These are phyloP conservation scores for Aspergillus biplanus DNA, from an alignment of 495 filamentous ascomycete genomes.

Conservation along the genomic window DNA sequence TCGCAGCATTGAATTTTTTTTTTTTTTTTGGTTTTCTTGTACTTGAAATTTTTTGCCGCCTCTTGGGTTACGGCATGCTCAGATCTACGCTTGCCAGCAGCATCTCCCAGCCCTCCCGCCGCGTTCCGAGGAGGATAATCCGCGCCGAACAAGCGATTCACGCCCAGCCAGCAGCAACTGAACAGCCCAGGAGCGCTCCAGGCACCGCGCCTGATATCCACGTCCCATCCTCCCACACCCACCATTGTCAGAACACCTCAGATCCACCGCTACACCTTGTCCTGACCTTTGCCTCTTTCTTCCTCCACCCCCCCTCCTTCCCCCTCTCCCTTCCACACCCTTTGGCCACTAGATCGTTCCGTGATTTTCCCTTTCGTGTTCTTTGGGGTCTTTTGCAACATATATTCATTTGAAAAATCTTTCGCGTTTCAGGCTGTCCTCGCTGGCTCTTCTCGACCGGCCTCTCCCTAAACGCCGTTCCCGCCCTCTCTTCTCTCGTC, in stretches of 20 bases:
- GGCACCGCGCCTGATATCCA: conserved; percentile 35
- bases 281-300: conserved; percentile 29
- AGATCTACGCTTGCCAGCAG: conserved; percentile 46
- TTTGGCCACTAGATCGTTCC: conserved; percentile 33
- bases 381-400: conserved; percentile 17
- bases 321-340: conserved; percentile 32
- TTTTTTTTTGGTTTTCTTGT: conserved; percentile 2
- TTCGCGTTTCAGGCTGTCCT: conserved; percentile 21
- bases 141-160: conserved; percentile 53
- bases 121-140: conserved; percentile 41
- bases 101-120: conserved; percentile 44
- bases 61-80: conserved; percentile 37
- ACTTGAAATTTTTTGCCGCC: conserved; percentile 13
- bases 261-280: conserved; percentile 33
- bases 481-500: conserved; percentile 30
- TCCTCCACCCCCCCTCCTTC: conserved; percentile 38
- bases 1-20: background rate
- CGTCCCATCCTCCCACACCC: conserved; percentile 24
- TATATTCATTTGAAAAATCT: conserved; percentile 16
- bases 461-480: conserved; percentile 34
- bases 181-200: conserved; percentile 31
- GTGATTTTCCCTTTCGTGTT: conserved; percentile 29
- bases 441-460: conserved; percentile 20
- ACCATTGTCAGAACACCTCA: conserved; percentile 24
- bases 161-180: conserved; percentile 36